A percentile compares a stretch with the other conserved stretches of the same genome.
Evolutionary conservation across 23 red algal genomes (phyloP).

Genomic region (Pyropia yezoensis): DNA sequence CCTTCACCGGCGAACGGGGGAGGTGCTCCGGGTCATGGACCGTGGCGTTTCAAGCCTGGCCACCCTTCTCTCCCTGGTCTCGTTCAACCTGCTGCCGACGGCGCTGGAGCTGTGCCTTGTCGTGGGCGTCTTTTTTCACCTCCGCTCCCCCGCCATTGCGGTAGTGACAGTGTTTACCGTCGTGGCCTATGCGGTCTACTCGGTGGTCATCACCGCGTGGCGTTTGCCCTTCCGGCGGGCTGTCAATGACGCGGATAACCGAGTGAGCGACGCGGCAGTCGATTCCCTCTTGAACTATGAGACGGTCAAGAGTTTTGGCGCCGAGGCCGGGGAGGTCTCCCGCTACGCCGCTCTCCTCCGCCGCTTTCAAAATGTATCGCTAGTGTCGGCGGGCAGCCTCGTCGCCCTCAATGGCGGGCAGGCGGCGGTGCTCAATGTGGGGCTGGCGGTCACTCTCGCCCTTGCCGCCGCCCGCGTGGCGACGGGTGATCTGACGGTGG

Average conservation of each 20-base stretch:
- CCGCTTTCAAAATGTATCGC: conserved; percentile 15
- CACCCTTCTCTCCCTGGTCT: conserved; percentile 33
- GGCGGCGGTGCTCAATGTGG: conserved; percentile 43
- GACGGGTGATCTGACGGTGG: conserved; percentile 38
- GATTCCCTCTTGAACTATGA: conserved; percentile 74
- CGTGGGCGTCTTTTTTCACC: conserved; percentile 60
- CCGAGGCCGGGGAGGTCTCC: conserved; percentile 50
- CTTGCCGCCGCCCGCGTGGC: conserved; percentile 48
- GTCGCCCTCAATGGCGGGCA: conserved; percentile 75
- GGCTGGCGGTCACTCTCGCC: conserved; percentile 42
- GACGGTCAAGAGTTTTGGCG: conserved; percentile 89
- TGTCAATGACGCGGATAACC: conserved; percentile 43
- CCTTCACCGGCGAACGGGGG: conserved; percentile 55
- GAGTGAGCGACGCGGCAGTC: conserved; percentile 32
- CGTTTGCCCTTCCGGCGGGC: conserved; percentile 20
- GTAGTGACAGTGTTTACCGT: conserved; percentile 6
- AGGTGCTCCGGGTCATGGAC: conserved; percentile 78
- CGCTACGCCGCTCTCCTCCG: conserved; percentile 17
- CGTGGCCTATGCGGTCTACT: conserved; percentile 33
- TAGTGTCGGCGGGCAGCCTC: conserved; percentile 21
- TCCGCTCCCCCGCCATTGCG: conserved; percentile 19
- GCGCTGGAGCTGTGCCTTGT: conserved; percentile 62
- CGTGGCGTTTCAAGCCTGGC: conserved; percentile 54
- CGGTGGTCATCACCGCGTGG: conserved; percentile 30
- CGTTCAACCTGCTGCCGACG: conserved; percentile 76